Evolutionary conservation across 129 eudicot species (phyloP).

Genomic region (Glebionis coronaria): DNA sequence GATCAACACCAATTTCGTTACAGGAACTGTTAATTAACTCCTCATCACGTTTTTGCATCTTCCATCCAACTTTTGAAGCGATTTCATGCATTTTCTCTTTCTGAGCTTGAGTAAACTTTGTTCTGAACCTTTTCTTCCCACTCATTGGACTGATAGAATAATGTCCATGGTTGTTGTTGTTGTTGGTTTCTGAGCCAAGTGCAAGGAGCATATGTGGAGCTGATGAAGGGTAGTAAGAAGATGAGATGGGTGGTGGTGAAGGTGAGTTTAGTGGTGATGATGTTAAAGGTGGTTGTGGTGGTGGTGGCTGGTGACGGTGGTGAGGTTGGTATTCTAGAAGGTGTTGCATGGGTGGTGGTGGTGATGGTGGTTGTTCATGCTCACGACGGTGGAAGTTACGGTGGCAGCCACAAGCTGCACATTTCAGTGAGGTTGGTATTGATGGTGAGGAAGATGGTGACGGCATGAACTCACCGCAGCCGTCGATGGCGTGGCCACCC

Average conservation of each 20-base stretch:
- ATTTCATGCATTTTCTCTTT: constrained; percentile 63
- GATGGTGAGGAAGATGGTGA: constrained; percentile 30
- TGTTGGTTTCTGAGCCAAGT: constrained; percentile 26
- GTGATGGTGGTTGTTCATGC: constrained; percentile 42
- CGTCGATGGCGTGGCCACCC: constrained; percentile 39
- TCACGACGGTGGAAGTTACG: constrained; percentile 99
- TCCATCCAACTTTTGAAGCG: constrained; percentile 70
- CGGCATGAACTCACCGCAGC: constrained; percentile 40
- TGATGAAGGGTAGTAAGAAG: constrained; percentile 40
- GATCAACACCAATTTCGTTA: constrained; percentile 56
- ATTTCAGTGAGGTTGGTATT: constrained; percentile 36
- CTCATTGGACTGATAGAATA: constrained; percentile 16
- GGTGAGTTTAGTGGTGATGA: constrained; percentile 27
- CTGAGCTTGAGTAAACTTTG: constrained; percentile 47
- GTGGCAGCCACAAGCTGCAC: constrained; percentile 58
- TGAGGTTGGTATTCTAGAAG: constrained; percentile 63
- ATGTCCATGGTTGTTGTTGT: constrained; percentile 23
- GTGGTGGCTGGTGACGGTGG: constrained; percentile 76
- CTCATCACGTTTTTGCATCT: constrained; percentile 65
- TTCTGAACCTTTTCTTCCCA: constrained; percentile 28
- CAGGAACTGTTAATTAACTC: constrained; percentile 39
- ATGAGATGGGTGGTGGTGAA: constrained; percentile 42
- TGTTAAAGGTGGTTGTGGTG: constrained; percentile 21
- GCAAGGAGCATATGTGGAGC: constrained; percentile 43
- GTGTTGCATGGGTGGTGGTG: constrained; percentile 36